Evolutionary conservation across 106 monocot species (phyloP), one percentile per base, ranked within the genome.

Genomic region (Gastrodia elata): DNA sequence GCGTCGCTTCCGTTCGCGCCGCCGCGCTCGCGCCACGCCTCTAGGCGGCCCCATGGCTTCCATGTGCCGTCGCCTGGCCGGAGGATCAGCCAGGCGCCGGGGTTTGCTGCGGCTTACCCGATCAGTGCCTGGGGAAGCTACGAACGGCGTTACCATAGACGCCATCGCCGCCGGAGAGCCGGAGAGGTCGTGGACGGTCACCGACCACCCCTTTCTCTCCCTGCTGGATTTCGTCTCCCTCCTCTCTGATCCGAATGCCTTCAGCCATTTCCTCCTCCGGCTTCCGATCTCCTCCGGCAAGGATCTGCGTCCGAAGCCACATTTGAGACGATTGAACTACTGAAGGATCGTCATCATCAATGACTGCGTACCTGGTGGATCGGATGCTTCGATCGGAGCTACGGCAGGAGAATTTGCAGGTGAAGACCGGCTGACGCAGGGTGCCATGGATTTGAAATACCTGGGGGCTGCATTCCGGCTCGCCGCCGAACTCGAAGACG

Each of bases 401-500:
- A 1, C 90, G 82, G 83, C 81, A 86, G 68, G 79, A 74, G 82
- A 96, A 96, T 77, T 89, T 92, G 90, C 92, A 92, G 30, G 92
- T 90, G 85, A 96, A 96, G 39, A 92, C 89, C 16, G 96, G 96
- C 84, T 96, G 96, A 67, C 85, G 72, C 75, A 83, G 75, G 27
- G 30, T 59, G 0, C 91, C 92, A 72, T 84, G 79, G 8, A 96
- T 78, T 77, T 92, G 92, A 77, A 92, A 81, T 14, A 96, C 92
- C 80, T 90, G 96, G 38, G 96, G 96, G 67, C 96, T 92, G 76
- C 92, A 90, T 83, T 90, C 90, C 22, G 92, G 92, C 77, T 96
- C 88, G 16, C 86, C 89, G 38, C 80, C 92, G 73, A 96, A 96
- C 83, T 96, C 96, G 56, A 96, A 92, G 28, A 96, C 96, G 74